Evolutionary conservation across 164 flowering plant genomes (phyloP).

Genomic region (Protea cynaroides): DNA sequence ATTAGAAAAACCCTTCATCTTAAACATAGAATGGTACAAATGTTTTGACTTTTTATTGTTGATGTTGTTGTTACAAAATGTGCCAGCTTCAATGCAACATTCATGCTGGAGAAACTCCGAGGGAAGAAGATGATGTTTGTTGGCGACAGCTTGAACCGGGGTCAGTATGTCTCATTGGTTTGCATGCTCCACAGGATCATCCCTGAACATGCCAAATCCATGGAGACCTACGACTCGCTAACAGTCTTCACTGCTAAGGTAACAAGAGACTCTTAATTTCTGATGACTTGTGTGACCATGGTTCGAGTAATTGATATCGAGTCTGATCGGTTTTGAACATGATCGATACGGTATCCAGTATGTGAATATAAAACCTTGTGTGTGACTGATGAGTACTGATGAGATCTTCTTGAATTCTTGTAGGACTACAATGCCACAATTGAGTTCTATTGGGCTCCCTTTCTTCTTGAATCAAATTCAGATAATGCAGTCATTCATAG

Average conservation of each 20-base stretch:
- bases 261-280: not conserved
- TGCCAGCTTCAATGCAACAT: slow-evolving; percentile 77
- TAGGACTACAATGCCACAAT: slow-evolving; percentile 42
- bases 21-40: too few species aligned
- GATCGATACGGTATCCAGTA: too few species aligned
- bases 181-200: slow-evolving; percentile 78
- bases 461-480: slow-evolving; percentile 26
- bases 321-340: too few species aligned
- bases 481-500: slow-evolving; percentile 61
- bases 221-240: slow-evolving; percentile 62
- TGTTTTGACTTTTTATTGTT: not conserved
- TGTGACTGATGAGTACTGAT: not conserved
- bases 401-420: not conserved
- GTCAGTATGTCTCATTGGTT: slow-evolving; percentile 79
- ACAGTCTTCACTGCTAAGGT: slow-evolving; percentile 80
- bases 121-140: slow-evolving; percentile 92
- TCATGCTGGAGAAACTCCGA: slow-evolving; percentile 76
- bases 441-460: not conserved
- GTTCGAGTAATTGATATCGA: too few species aligned
- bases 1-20: too few species aligned
- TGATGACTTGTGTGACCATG: too few species aligned
- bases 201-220: slow-evolving; percentile 61
- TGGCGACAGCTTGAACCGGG: slow-evolving; percentile 84
- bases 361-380: too few species aligned
- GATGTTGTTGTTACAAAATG: not conserved